Evolutionary conservation across 176 grass and related monocot species (phyloP), one percentile per base, ranked within the genome.

Genomic region (Saccharum officinarum): DNA sequence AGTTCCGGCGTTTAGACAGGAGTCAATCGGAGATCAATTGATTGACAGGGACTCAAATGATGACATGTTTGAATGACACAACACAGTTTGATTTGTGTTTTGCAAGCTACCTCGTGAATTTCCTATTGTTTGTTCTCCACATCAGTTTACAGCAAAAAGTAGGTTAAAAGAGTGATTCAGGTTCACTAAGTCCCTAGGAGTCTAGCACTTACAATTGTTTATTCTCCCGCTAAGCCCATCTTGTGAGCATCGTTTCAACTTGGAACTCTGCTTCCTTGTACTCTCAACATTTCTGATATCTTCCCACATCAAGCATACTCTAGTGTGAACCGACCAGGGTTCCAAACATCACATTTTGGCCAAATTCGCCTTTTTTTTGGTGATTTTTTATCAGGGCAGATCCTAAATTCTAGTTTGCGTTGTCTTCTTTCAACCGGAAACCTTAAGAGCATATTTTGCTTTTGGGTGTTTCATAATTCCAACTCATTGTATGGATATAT

Each of bases 51-150:
- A 9, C 30, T 13, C 42, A 1, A 1, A 77, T 71, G 14, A 79
- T 61, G 57, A 61, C 57, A 25, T 71, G n/a, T 49, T 22, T 77
- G 38, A 37, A 38, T 62, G 18, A 52, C 41, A 72, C n/a, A 67
- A 42, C 14, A 25, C 67, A 69, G 25, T 52, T 71, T 86, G 39
- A 40, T 84, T n/a, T 84, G 34, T 18, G 34, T 47, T 76, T 85
- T 67, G 42, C 40, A 67, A 59, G 61, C 45, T 79, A 60, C 14
- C 1, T 49, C 60, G 14, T 75, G 49, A 85, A 40, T 59, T 70
- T 23, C 34, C 68, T 40, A 38, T n/a, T 39, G 61, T 28, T 39
- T 62, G n/a, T 16, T 66, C 16, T 42, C 67, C 16, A 72, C 54
- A 36, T 59, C 76, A 73, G 10, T 79, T 14, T 73, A 67, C 75